Percentiles rank a stretch among this genome's conserved stretches.
Conservation (phyloP, 2,329 filamentous ascomycete genomes). For the Aspergillus luchuensis region DNA sequence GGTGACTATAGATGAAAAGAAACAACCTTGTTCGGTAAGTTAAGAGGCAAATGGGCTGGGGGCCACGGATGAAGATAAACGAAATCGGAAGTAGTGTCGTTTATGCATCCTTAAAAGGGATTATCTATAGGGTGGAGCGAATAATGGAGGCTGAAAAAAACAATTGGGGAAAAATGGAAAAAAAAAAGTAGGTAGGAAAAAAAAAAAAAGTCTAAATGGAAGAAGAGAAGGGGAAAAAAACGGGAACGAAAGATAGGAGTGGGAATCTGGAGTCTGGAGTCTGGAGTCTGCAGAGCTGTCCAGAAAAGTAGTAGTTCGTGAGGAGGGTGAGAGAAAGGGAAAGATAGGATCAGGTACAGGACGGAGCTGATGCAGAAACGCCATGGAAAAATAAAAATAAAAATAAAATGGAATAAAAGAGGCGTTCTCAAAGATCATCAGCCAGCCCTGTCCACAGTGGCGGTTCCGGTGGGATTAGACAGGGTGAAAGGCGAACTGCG, state of each 20-base stretch:
- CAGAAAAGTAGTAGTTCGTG: too few relatives aligned
- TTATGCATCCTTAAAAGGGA: constrained; percentile 5
- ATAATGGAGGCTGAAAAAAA: constrained; percentile 11
- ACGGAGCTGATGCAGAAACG: background rate
- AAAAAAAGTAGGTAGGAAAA: background rate
- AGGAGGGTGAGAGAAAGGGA: background rate
- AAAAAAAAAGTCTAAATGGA: background rate
- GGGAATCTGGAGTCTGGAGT: too few relatives aligned
- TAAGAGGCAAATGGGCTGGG: background rate
- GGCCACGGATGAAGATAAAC: background rate
- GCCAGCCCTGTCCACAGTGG: constrained; percentile 15
- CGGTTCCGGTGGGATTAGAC: constrained; percentile 8
- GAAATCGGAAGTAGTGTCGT: background rate
- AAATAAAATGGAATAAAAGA: background rate
- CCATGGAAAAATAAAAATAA: too few relatives aligned
- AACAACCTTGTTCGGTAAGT: background rate
- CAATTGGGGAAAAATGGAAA: constrained; percentile 13
- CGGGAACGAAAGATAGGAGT: background rate
- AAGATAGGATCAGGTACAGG: constrained; percentile 1
- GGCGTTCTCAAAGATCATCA: constrained; percentile 6
- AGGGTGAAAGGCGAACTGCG: background rate
- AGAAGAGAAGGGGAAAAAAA: background rate
- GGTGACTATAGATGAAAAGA: background rate
- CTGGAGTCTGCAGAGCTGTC: too few relatives aligned
- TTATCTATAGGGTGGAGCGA: background rate